Percentiles rank a stretch among this genome's conserved stretches.
Conservation (phyloP, 2,329 filamentous ascomycete genomes). For the Colletotrichum godetiae region DNA sequence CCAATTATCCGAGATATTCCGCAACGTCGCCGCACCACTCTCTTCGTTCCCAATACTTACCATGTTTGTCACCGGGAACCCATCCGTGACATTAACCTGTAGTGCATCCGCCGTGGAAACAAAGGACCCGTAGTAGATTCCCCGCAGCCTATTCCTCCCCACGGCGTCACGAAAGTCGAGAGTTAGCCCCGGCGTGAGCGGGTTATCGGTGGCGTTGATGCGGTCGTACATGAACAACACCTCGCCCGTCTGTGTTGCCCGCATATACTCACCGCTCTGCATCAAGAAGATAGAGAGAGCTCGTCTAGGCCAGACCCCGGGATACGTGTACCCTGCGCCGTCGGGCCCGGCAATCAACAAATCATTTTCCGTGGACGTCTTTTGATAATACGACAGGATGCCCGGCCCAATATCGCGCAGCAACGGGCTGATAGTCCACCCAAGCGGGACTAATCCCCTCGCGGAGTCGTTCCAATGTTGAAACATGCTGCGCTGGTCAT, state of each 20-base stretch:
- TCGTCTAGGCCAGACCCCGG: not conserved
- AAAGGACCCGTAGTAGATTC: slow-evolving; percentile 10
- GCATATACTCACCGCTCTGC: slow-evolving; percentile 7
- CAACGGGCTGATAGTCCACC: slow-evolving; percentile 21
- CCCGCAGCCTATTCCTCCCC: slow-evolving; percentile 6
- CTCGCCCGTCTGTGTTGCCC: slow-evolving; percentile 1
- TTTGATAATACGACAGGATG: slow-evolving; percentile 16
- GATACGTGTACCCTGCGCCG: slow-evolving; percentile 19
- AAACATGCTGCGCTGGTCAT: slow-evolving; percentile 18
- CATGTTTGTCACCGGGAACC: slow-evolving; percentile 9
- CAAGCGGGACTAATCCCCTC: slow-evolving; percentile 13
- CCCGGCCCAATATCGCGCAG: slow-evolving; percentile 16
- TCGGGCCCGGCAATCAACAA: slow-evolving; percentile 18
- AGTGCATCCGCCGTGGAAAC: slow-evolving; percentile 9
- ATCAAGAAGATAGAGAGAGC: not conserved
- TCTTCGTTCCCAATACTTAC: slow-evolving; percentile 12
- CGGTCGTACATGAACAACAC: slow-evolving; percentile 23
- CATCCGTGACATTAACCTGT: not conserved
- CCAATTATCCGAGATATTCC: slow-evolving; percentile 7
- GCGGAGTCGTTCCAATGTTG: slow-evolving; percentile 15
- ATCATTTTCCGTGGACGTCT: slow-evolving; percentile 10
- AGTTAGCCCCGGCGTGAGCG: not conserved
- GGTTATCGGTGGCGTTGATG: slow-evolving; percentile 9
- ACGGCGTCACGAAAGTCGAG: slow-evolving; percentile 9
- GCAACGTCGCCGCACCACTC: slow-evolving; percentile 8